Conservation (phyloP, 805 yeast species). For the Wickerhamiella qilinensis region DNA sequence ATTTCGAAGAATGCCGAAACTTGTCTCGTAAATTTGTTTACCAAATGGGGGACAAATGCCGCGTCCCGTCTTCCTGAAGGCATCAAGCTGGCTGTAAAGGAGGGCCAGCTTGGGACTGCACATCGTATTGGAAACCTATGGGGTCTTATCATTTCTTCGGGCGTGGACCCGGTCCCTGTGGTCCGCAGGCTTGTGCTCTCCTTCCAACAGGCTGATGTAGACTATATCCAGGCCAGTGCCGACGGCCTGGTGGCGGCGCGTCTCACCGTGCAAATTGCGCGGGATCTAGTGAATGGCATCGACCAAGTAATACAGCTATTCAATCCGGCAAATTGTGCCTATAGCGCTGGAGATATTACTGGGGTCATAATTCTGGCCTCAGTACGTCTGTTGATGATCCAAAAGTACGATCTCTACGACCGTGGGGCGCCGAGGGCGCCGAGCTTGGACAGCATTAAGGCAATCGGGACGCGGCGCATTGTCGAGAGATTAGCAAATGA, state of each 20-base stretch:
- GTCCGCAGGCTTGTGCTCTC: not conserved
- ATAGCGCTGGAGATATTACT: not conserved
- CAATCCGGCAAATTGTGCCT: not conserved
- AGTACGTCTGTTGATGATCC: not conserved
- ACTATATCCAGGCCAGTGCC: not conserved
- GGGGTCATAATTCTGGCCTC: not conserved
- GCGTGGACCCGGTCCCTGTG: not conserved
- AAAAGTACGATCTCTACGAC: not conserved
- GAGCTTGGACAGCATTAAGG: not conserved
- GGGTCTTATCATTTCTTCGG: not conserved
- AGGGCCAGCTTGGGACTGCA: not conserved
- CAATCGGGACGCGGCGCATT: not conserved
- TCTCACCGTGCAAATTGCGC: not conserved
- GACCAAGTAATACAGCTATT: not conserved
- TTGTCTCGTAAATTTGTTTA: not conserved
- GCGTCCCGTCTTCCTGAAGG: slow-evolving; percentile 4
- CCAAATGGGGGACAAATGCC: slow-evolving; percentile 1
- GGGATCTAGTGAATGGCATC: not conserved
- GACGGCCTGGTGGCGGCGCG: slow-evolving; percentile 1
- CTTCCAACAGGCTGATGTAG: not conserved
- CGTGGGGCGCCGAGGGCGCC: not conserved
- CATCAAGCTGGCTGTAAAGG: not conserved
- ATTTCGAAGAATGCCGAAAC: slow-evolving; percentile 3
- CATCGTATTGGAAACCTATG: slow-evolving; percentile 1
- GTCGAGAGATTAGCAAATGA: not conserved